A percentile compares a stretch with the other conserved stretches of the same genome.
phyloP scores from a whole-genome alignment of 495 filamentous ascomycete species.

The Daldinia caldariorum region DNA sequence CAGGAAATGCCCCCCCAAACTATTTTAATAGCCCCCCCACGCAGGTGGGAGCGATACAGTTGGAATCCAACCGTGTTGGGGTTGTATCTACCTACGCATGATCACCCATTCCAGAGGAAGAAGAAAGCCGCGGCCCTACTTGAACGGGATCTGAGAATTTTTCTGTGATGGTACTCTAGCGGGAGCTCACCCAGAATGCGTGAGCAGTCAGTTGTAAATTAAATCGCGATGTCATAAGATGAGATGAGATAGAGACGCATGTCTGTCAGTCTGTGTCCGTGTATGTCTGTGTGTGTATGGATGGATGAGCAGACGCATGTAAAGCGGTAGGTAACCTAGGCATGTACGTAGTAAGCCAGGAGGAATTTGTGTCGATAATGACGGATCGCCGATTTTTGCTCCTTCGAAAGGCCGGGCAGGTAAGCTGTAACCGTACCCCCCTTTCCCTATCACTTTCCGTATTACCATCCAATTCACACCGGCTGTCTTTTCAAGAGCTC shows the following conservation, averaged over 20 bases:
- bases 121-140: constrained; percentile 31
- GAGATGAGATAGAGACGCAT: constrained; percentile 9
- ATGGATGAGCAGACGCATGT: background rate
- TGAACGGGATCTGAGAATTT: constrained; percentile 20
- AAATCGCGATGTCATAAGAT: constrained; percentile 7
- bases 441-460: background rate
- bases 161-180: constrained; percentile 8
- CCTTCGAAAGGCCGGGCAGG: constrained; percentile 13
- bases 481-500: constrained; percentile 16
- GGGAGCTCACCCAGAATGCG: background rate
- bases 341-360: constrained; percentile 9
- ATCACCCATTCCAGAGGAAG: constrained; percentile 15
- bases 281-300: background rate
- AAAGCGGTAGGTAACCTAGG: constrained; percentile 1
- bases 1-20: constrained; percentile 11
- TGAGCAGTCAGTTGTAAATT: background rate
- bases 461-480: background rate
- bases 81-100: constrained; percentile 15
- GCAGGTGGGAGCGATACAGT: constrained; percentile 27
- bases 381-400: constrained; percentile 35
- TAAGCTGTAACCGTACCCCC: constrained; percentile 1
- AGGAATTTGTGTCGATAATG: background rate
- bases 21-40: constrained; percentile 24
- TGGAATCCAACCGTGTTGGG: constrained; percentile 22
- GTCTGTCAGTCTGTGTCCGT: no score